phyloP scores from a whole-genome alignment of 2,329 filamentous ascomycete genomes.

The Trichoderma sp. region DNA sequence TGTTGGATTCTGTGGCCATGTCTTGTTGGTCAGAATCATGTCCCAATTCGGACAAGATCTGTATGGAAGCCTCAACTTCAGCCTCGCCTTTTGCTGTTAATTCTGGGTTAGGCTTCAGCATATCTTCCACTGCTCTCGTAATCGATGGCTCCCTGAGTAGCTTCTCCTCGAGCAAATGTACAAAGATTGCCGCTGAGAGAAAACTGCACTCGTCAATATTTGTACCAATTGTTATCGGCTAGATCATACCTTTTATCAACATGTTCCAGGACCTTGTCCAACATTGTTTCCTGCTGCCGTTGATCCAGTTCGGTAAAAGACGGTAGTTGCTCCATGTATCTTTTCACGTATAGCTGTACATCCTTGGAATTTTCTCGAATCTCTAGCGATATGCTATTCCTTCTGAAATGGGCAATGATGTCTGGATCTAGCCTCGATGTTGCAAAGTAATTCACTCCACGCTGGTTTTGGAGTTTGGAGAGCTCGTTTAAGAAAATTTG shows the following conservation, averaged over 20 bases:
- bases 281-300: not conserved
- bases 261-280: not conserved
- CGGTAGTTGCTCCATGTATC: not conserved
- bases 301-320: not conserved
- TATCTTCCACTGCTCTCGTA: not conserved
- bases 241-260: constrained; percentile 3
- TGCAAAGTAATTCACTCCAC: not conserved
- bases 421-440: constrained; percentile 29
- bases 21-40: too few species aligned
- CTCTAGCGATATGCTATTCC: not conserved
- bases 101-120: not conserved
- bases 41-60: too few species aligned
- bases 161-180: not conserved
- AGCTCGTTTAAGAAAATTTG: not conserved
- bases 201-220: not conserved
- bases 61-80: too few species aligned
- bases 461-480: not conserved
- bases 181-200: not conserved
- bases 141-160: not conserved
- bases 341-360: not conserved
- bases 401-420: not conserved
- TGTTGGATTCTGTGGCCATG: too few species aligned
- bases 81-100: not conserved
- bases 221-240: not conserved
- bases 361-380: constrained; percentile 1